Evolutionary conservation across 73 alveolate species (phyloP).

Genomic region (Uronychia setigera): DNA sequence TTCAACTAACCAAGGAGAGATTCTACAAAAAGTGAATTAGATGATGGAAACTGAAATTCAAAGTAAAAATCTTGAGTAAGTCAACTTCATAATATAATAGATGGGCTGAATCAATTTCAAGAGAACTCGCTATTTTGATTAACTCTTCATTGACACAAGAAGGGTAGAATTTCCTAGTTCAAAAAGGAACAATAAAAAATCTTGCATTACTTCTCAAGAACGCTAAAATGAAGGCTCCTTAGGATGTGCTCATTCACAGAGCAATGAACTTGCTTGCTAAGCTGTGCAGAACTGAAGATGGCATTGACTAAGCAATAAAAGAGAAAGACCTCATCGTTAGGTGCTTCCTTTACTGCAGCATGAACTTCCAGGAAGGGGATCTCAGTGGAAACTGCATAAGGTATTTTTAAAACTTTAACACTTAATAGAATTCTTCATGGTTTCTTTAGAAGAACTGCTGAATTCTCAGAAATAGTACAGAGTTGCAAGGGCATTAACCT

Average conservation of each 20-base stretch:
- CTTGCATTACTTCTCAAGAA: slow-evolving; percentile 11
- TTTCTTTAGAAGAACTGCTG: slow-evolving; percentile 3
- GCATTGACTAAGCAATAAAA: background rate
- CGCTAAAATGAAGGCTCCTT: slow-evolving; percentile 13
- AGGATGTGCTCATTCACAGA: slow-evolving; percentile 23
- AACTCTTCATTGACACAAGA: slow-evolving; percentile 20
- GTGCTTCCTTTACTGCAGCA: slow-evolving; percentile 43
- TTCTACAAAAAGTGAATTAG: slow-evolving; percentile 13
- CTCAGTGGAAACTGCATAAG: background rate
- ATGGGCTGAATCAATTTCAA: slow-evolving; percentile 37
- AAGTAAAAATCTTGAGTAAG: slow-evolving; percentile 1
- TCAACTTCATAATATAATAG: background rate
- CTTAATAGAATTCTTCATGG: slow-evolving; percentile 32
- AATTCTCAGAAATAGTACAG: background rate
- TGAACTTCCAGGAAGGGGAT: slow-evolving; percentile 20
- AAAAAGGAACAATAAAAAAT: slow-evolving; percentile 4
- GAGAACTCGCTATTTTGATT: slow-evolving; percentile 42
- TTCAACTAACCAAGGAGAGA: slow-evolving; percentile 37
- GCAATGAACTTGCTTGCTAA: slow-evolving; percentile 19
- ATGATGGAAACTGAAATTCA: slow-evolving; percentile 15
- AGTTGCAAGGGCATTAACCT: background rate
- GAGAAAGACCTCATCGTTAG: slow-evolving; percentile 42
- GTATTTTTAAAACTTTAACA: background rate
- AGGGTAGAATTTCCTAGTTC: slow-evolving; percentile 17
- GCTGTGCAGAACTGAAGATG: slow-evolving; percentile 17